Conservation (phyloP, 345 rosid genomes). For the Eucalyptus coolabah region DNA sequence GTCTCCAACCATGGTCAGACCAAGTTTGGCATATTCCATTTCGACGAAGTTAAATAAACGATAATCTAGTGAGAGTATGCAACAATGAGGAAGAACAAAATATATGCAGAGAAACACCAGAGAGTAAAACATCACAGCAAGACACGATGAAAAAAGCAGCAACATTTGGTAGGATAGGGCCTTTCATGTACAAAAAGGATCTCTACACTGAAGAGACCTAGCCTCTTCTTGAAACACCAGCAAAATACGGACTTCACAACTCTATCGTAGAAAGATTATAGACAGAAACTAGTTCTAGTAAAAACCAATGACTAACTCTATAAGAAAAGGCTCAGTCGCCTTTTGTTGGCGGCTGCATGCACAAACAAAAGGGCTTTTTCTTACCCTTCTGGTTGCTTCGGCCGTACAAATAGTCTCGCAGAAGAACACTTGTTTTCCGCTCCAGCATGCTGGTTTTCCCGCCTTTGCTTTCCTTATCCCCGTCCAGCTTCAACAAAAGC, state of each 20-base stretch:
- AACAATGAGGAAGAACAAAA: not conserved
- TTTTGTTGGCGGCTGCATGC: conserved; percentile 55
- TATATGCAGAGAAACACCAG: not conserved
- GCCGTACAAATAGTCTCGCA: conserved; percentile 76
- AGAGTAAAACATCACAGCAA: not conserved
- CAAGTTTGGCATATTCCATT: not conserved
- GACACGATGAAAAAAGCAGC: not conserved
- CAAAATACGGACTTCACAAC: not conserved
- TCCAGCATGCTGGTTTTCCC: conserved; percentile 29
- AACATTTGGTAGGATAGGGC: not conserved
- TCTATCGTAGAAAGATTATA: not conserved
- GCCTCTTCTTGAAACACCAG: not conserved
- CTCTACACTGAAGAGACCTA: not conserved
- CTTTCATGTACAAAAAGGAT: not conserved
- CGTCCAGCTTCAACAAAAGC: conserved; percentile 60
- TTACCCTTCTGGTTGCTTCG: conserved; percentile 30
- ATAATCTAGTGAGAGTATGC: not conserved
- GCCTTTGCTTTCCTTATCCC: conserved; percentile 41
- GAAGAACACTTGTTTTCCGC: conserved; percentile 49
- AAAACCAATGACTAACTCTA: not conserved
- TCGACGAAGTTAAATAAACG: not conserved
- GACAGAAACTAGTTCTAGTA: not conserved
- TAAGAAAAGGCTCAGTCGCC: conserved; percentile 25
- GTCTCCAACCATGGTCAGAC: not conserved
- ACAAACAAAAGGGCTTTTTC: conserved; percentile 61